Percentiles rank a stretch among this genome's conserved stretches.
Evolutionary conservation across 208 protist species (phyloP).

Genomic region (Naegleria gruberi): DNA sequence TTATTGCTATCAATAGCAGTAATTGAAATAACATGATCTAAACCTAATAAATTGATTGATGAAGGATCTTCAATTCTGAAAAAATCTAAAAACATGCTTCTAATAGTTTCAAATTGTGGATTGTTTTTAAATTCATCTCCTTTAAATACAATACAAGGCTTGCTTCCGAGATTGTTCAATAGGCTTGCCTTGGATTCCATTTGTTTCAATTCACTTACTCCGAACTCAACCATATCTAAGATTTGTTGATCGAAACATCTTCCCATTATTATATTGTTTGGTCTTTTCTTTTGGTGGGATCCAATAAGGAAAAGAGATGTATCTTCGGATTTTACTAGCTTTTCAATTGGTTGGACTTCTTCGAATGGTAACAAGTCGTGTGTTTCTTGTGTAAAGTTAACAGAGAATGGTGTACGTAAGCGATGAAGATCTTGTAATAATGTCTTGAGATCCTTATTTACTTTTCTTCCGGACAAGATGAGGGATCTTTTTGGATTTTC

Average conservation of each 20-base stretch:
- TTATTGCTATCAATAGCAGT: background rate
- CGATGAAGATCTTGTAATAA: background rate
- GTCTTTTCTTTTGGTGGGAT: conserved; percentile 23
- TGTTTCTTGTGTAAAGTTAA: background rate
- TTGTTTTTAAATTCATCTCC: conserved; percentile 22
- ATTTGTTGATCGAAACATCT: conserved; percentile 14
- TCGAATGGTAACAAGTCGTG: conserved; percentile 19
- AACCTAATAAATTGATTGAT: background rate
- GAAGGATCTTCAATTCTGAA: background rate
- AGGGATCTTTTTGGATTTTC: conserved; percentile 19
- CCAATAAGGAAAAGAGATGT: background rate
- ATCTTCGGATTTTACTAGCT: background rate
- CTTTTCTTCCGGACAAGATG: background rate
- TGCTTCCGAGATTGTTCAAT: background rate
- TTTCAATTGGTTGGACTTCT: background rate
- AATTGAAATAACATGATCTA: conserved; percentile 17
- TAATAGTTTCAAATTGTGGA: background rate
- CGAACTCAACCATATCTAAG: conserved; percentile 26
- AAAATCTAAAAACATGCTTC: conserved; percentile 6
- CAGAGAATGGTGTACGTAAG: background rate
- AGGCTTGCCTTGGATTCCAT: background rate
- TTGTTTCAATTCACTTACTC: background rate
- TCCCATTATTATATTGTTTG: conserved; percentile 17
- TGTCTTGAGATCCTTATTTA: background rate
- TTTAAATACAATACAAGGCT: conserved; percentile 13